Base-by-base conservation (phyloP, 768 basidiomycete genomes). In the Strobilomyces confusus region DNA sequence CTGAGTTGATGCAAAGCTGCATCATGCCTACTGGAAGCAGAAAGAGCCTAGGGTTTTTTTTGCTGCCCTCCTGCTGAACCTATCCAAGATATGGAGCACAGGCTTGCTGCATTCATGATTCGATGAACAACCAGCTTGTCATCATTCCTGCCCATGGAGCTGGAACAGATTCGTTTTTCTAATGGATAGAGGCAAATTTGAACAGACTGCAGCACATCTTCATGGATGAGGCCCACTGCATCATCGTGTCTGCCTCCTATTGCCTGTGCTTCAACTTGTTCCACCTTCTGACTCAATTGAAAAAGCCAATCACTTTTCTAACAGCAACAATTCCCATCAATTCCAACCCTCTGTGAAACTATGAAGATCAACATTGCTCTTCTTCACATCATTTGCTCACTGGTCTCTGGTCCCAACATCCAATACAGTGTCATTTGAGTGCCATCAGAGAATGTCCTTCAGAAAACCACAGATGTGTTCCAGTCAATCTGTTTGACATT, bases 1-100 rank as follows among this genome's bases (percentile, higher is more conserved):
- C 54, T 0, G 58, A 60, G 29, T 37, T 60, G 0, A 47, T 60
- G 0, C 59, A 60, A 20, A 52, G 52, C 32, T 51, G 36, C 6
- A 6, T 60, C 0, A 29, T 60, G 43, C 59, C 58, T 1, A 60
- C 59, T 0, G 44, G 57, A 3, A 60, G 59, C 15, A 50, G 59
- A 0, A 60, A 60, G 32, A 58, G 57, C 9, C 12, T 60, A 0
- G 53, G 58, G n/a, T n/a, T 0, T 59, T 60, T 33, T 60, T 60
- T 14, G 44, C 19, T 4, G 51, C 56, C 0, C 32, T 56, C 0
- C 1, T 59, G 1, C 23, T 60, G 0, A 30, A 44, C 3, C 58
- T 49, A 1, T 2, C 1, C 0, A 29, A 3, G 59, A 60, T 13
- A 47, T 60, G 46, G 22, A 23, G 0, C 44, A 26, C 0, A 29